These are phyloP conservation scores for Cucurbitaria berberidis DNA, from an alignment of 2,329 filamentous ascomycete species.

Conservation along the genomic window DNA sequence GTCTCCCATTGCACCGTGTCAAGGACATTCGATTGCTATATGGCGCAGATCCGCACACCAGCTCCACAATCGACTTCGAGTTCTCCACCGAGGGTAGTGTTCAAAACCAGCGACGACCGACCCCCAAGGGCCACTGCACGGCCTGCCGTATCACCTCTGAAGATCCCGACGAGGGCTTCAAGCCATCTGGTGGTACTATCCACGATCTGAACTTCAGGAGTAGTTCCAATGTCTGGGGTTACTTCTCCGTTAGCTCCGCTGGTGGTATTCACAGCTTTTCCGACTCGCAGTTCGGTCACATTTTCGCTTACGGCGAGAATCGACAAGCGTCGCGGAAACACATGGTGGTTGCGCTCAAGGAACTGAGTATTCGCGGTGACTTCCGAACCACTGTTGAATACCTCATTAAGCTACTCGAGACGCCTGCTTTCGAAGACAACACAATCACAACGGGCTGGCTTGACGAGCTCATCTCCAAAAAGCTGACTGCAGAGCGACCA, in stretches of 20 bases:
- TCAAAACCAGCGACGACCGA: conserved; percentile 84
- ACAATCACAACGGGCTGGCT: conserved; percentile 99
- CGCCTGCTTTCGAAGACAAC: conserved; percentile 97
- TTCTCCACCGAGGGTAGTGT: conserved; percentile 86
- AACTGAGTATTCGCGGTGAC: conserved; percentile 98
- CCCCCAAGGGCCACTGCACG: conserved; percentile 95
- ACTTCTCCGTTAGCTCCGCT: conserved; percentile 96
- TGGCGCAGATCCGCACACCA: conserved; percentile 87
- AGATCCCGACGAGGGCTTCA: conserved; percentile 98
- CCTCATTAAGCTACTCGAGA: conserved; percentile 97
- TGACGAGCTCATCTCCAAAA: conserved; percentile 97
- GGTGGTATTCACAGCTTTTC: conserved; percentile 99
- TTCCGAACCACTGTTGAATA: conserved; percentile 99
- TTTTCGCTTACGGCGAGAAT: conserved; percentile 98
- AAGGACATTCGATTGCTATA: conserved; percentile 96
- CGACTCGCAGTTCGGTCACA: conserved; percentile 98
- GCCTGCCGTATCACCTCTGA: conserved; percentile 99
- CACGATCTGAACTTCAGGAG: conserved; percentile 99
- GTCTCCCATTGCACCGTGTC: conserved; percentile 92
- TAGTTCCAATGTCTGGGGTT: conserved; percentile 99
- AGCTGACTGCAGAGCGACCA: conserved; percentile 92
- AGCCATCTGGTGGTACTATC: conserved; percentile 98
- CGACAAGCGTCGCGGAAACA: conserved; percentile 95
- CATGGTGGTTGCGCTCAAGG: conserved; percentile 98
- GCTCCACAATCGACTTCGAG: conserved; percentile 92